Base-by-base conservation (phyloP, 345 rosid species). In the Populus alba region DNA sequence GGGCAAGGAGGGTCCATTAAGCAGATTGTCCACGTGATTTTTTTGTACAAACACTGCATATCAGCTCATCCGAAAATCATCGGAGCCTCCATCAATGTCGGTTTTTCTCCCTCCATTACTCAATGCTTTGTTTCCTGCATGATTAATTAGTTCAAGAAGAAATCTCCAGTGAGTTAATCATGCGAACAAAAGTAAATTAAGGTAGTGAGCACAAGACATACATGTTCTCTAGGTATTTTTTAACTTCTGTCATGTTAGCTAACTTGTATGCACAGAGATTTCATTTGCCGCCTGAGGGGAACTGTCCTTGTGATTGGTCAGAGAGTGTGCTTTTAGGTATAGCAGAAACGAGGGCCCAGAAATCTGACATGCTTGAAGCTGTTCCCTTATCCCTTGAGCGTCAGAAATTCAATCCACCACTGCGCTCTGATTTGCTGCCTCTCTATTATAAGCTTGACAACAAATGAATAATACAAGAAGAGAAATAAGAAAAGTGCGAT, bases 1-100 rank as follows among this genome's bases (percentile, higher is more conserved):
- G 75, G 73, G 75, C 87, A 78, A 23, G 74, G 55, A 71, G 78
- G 85, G 78, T 65, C 85, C 85, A 78, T 8, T 10, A 45, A 61
- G 68, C 6, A 70, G 81, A 72, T 71, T 23, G 75, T 68, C 83
- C 57, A 69, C 87, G 87, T 85, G 87, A 76, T 73, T 81, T 69
- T 43, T 72, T 73, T 67, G 77, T 59, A 57, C 74, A 33, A 18
- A 29, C 13, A 47, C 15, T 49, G 77, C 38, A 37, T 49, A 53
- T 73, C 59, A 23, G 78, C 80, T 74, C 70, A 77, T 80, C 82
- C 15, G 71, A 77, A 71, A 75, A 45, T 13, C 76, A 78, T 59
- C 12, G 41, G 5, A 59, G 72, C 71, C 79, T 72, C 81, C 75
- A 72, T 76, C 72, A 11, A 13, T 86, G 88, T 76, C 79, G 79